phyloP scores from a whole-genome alignment of 257 asterid genomes.

The Cordia subcordata region DNA sequence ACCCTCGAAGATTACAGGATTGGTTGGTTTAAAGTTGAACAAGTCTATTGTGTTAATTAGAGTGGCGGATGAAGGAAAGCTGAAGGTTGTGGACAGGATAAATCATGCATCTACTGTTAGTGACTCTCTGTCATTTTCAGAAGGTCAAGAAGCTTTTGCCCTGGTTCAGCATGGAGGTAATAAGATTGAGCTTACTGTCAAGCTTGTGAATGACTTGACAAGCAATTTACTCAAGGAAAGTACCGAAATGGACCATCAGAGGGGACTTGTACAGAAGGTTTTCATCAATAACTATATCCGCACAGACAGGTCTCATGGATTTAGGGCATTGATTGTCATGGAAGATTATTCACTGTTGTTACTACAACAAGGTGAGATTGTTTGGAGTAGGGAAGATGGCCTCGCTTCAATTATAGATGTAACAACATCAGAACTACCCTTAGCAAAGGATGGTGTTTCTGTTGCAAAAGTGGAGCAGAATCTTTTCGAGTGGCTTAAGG shows the following conservation, averaged over 20 bases:
- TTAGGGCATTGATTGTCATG: constrained; percentile 92
- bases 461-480: constrained; percentile 93
- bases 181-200: constrained; percentile 61
- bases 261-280: constrained; percentile 77
- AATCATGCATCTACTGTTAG: constrained; percentile 61
- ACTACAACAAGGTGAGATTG: constrained; percentile 86
- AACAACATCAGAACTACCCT: constrained; percentile 79
- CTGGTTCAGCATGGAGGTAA: constrained; percentile 50
- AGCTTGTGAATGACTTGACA: constrained; percentile 58
- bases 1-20: constrained; percentile 66
- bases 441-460: constrained; percentile 85
- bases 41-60: constrained; percentile 41
- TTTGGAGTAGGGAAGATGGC: constrained; percentile 97
- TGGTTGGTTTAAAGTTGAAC: constrained; percentile 40
- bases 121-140: constrained; percentile 60
- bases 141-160: constrained; percentile 71
- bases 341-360: constrained; percentile 88
- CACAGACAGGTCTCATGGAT: constrained; percentile 85
- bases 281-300: constrained; percentile 79
- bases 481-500: constrained; percentile 97
- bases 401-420: constrained; percentile 90
- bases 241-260: constrained; percentile 54
- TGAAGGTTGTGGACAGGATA: constrained; percentile 45
- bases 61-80: constrained; percentile 49
- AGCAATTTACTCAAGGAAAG: constrained; percentile 63